Conservation (phyloP, 768 basidiomycete genomes). For the Phlegmacium glaucopus region DNA sequence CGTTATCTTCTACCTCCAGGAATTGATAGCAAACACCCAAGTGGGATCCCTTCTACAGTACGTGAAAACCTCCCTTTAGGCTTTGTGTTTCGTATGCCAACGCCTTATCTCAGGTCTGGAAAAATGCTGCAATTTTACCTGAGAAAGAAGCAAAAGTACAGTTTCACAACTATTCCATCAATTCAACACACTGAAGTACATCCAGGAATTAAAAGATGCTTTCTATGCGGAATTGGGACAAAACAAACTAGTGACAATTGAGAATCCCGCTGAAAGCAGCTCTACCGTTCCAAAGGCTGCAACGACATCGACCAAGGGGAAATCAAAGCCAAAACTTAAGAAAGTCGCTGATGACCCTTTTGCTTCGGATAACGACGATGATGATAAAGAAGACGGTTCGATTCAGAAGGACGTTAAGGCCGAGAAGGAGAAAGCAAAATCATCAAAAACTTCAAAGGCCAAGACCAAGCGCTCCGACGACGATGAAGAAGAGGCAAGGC, state of each 20-base stretch:
- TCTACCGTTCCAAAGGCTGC: slow-evolving; percentile 17
- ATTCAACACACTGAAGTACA: neutral
- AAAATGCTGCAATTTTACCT: slow-evolving; percentile 52
- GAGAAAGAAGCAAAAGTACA: slow-evolving; percentile 62
- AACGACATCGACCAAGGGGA: slow-evolving; percentile 16
- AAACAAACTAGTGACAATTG: slow-evolving; percentile 16
- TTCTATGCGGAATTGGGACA: slow-evolving; percentile 47
- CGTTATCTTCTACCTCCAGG: slow-evolving; percentile 31
- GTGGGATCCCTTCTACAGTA: slow-evolving; percentile 70
- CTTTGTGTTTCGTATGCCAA: neutral
- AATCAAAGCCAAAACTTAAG: slow-evolving; percentile 41
- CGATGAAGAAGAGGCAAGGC: slow-evolving; percentile 6
- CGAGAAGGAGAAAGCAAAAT: slow-evolving; percentile 7
- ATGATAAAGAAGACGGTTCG: neutral
- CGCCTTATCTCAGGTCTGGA: slow-evolving; percentile 53
- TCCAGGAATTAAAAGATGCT: slow-evolving; percentile 59
- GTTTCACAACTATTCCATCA: neutral
- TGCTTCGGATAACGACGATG: slow-evolving; percentile 45
- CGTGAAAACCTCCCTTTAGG: slow-evolving; percentile 10
- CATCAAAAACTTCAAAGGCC: slow-evolving; percentile 5
- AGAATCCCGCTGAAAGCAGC: neutral
- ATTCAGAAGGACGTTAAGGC: neutral
- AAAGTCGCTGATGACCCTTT: slow-evolving; percentile 45
- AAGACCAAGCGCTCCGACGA: slow-evolving; percentile 5
- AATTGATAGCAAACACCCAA: slow-evolving; percentile 74